Conservation (phyloP, 164 flowering plant genomes). For the Amborella trichopoda region DNA sequence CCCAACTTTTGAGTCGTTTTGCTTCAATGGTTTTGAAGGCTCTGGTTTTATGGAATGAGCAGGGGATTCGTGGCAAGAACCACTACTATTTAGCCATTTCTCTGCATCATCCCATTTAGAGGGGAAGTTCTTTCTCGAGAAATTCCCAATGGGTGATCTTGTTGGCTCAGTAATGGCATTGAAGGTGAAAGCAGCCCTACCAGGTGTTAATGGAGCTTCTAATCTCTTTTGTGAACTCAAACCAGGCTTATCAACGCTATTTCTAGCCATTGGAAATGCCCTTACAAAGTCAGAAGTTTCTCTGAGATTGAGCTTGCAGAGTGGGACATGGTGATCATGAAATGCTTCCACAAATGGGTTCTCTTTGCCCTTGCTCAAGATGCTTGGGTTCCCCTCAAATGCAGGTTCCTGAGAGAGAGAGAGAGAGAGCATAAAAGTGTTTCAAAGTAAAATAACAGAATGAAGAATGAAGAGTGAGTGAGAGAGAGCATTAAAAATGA, state of each 20-base stretch:
- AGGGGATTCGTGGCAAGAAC: constrained; percentile 69
- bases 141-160: constrained; percentile 16
- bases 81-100: constrained; percentile 68
- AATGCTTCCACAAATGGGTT: constrained; percentile 52
- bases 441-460: neutral
- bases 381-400: constrained; percentile 23
- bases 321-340: constrained; percentile 35
- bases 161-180: too few species aligned
- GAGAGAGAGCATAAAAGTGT: neutral
- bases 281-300: constrained; percentile 81
- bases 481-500: too few species aligned
- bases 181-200: constrained; percentile 76
- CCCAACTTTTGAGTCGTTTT: constrained; percentile 25
- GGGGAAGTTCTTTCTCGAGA: constrained; percentile 53
- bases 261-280: constrained; percentile 43
- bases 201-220: constrained; percentile 81
- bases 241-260: constrained; percentile 2
- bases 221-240: constrained; percentile 26
- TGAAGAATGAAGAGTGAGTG: too few species aligned
- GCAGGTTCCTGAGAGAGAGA: constrained; percentile 23
- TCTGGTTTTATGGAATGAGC: constrained; percentile 31
- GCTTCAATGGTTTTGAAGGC: constrained; percentile 21
- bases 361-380: constrained; percentile 21
- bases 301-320: constrained; percentile 74
- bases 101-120: constrained; percentile 98